Conservation (phyloP, 257 asterid species). For the Forsythia suspensa region DNA sequence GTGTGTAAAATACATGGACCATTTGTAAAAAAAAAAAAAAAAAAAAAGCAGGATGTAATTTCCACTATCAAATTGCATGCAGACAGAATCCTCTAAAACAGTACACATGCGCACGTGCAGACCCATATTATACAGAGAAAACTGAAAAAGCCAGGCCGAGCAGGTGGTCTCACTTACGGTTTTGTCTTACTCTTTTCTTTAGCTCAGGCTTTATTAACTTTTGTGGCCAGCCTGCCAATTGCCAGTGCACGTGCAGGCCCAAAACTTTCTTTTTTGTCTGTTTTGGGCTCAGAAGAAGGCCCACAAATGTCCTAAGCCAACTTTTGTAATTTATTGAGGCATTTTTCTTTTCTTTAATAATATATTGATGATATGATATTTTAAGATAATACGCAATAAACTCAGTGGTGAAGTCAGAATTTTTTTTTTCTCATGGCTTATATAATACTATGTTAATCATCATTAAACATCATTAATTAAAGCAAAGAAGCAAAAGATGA, state of each 20-base stretch:
- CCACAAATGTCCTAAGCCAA: background rate
- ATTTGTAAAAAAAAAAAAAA: no score
- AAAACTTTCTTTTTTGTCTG: background rate
- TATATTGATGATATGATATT: background rate
- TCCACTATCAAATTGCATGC: no score
- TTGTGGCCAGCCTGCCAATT: background rate
- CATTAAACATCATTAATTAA: no score
- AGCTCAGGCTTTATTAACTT: background rate
- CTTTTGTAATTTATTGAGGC: background rate
- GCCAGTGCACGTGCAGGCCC: background rate
- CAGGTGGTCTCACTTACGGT: background rate
- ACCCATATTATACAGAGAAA: background rate
- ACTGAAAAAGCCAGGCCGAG: background rate
- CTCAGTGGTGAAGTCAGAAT: no score
- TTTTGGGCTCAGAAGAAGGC: background rate
- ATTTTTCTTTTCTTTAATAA: no score
- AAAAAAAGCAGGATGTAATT: no score
- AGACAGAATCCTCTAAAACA: no score
- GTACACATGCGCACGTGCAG: background rate
- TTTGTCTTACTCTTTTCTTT: background rate
- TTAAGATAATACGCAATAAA: no score
- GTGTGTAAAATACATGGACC: no score
- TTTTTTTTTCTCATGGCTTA: no score
- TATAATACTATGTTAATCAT: no score
- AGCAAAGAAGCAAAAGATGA: no score